phyloP scores from a whole-genome alignment of 225 moss, liverwort and hornwort species.

The Lunularia cruciata region DNA sequence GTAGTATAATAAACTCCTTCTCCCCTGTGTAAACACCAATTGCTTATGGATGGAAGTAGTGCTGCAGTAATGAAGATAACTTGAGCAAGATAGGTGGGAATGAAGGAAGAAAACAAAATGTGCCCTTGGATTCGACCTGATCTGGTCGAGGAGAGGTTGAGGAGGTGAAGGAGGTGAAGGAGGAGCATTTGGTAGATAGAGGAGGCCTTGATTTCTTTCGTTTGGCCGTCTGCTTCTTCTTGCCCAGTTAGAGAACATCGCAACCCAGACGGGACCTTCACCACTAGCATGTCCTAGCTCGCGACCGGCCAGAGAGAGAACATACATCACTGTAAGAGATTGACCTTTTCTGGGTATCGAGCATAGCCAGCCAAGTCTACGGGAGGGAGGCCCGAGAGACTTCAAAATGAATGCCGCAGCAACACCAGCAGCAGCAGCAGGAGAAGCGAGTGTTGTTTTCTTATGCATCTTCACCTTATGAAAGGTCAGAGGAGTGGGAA shows the following conservation, averaged over 20 bases:
- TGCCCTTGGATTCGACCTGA: background rate
- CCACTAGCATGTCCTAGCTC: no score
- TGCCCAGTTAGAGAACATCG: no score
- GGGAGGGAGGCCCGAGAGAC: background rate
- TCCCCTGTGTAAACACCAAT: no score
- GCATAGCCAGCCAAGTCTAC: no score
- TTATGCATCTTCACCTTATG: background rate
- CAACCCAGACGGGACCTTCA: no score
- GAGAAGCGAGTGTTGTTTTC: background rate
- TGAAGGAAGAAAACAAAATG: background rate
- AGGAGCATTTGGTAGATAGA: background rate
- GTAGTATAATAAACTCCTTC: no score
- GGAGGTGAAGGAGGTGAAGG: background rate
- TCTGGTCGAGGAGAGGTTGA: constrained; percentile 11
- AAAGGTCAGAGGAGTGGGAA: background rate
- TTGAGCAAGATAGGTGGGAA: background rate
- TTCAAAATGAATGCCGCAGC: background rate
- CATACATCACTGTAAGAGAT: no score
- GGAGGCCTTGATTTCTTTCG: background rate
- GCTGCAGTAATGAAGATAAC: background rate
- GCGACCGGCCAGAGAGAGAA: no score
- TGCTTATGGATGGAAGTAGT: no score
- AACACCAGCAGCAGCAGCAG: background rate
- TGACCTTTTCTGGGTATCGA: background rate
- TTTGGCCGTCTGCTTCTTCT: background rate